A percentile compares a stretch with the other conserved stretches of the same genome.
These are phyloP conservation scores for Zancudomyces culisetae DNA, from an alignment of 371 early-diverging fungal genomes.

Conservation along the genomic window DNA sequence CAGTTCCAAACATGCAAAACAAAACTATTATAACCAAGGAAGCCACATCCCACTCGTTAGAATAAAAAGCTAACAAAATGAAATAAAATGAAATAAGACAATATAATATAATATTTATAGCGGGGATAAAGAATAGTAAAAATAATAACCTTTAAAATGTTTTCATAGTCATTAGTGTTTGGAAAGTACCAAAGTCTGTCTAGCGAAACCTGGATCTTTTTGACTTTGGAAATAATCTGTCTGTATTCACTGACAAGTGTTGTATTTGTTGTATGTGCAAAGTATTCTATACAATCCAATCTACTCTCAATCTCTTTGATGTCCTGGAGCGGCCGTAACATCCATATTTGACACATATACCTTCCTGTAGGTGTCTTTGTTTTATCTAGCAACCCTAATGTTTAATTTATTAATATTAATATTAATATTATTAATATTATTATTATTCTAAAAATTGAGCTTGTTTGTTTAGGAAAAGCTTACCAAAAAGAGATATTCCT, in stretches of 20 bases:
- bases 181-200: conserved; percentile 3
- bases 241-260: background rate
- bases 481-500: conserved; percentile 3
- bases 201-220: background rate
- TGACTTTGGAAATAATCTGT: background rate
- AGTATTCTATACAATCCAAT: background rate
- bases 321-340: conserved; percentile 2
- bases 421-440: background rate
- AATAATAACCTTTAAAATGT: conserved; percentile 2
- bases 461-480: background rate
- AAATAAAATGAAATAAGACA: no score
- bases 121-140: no score
- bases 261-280: background rate
- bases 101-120: no score
- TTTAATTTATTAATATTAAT: background rate
- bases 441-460: no score
- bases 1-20: background rate
- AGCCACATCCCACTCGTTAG: background rate
- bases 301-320: conserved; percentile 2
- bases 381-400: background rate
- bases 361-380: conserved; percentile 2
- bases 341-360: conserved; percentile 3
- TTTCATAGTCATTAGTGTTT: background rate
- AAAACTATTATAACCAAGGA: conserved; percentile 1
- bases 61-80: background rate